phyloP scores from a whole-genome alignment of 2,329 filamentous ascomycete genomes.

The Arthrobotrys entomopaga region DNA sequence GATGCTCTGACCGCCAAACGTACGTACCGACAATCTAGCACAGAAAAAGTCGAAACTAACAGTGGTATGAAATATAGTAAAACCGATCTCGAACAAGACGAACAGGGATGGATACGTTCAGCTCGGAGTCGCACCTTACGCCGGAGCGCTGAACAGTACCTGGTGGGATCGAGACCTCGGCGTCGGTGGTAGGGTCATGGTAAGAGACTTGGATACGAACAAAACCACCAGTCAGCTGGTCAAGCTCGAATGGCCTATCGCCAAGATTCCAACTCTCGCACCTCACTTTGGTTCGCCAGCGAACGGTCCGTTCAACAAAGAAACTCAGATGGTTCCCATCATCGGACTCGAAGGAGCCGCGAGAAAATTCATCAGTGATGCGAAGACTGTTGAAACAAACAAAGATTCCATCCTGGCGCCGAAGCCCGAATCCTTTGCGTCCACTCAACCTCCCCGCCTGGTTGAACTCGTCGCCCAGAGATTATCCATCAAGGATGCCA shows the following conservation, averaged over 20 bases:
- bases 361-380: conserved; percentile 52
- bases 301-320: conserved; percentile 76
- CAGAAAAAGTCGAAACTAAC: conserved; percentile 2
- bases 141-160: conserved; percentile 81
- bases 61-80: conserved; percentile 66
- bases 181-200: conserved; percentile 87
- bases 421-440: conserved; percentile 68
- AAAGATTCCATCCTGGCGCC: conserved; percentile 33
- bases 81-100: conserved; percentile 88
- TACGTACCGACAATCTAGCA: conserved; percentile 22
- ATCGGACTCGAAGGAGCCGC: conserved; percentile 76
- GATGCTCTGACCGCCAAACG: conserved; percentile 86
- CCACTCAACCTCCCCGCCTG: conserved; percentile 84
- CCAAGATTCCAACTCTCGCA: conserved; percentile 87
- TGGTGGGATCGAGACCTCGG: conserved; percentile 98
- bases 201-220: conserved; percentile 75
- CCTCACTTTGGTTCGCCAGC: conserved; percentile 87
- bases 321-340: conserved; percentile 94
- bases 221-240: conserved; percentile 85
- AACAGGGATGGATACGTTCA: conserved; percentile 86
- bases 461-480: conserved; percentile 83
- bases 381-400: conserved; percentile 57
- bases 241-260: conserved; percentile 92
- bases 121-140: conserved; percentile 91
- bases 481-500: conserved; percentile 76